Base-by-base conservation (phyloP, 305 asterid genomes). In the Fraxinus dipetala region DNA sequence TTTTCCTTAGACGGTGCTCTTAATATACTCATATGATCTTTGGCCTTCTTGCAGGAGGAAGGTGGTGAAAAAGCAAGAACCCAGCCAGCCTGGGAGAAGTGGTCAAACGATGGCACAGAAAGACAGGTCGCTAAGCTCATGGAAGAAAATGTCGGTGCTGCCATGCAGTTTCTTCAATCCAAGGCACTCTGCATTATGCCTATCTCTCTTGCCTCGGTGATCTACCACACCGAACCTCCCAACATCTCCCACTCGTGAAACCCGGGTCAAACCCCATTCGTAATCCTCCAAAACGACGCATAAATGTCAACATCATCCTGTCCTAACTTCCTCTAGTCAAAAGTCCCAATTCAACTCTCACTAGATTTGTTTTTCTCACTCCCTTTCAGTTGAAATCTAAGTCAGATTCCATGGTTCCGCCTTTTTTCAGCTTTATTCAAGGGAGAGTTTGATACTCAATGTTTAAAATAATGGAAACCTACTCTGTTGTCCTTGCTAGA, bases 101-200 rank as follows among this genome's bases (percentile, higher is more conserved):
- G 92, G 92, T 89, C 92, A 20, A 89, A 80, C 72, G 92, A 89
- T 83, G 92, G 92, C 70, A 89, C 92, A 24, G 92, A 89, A 83
- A 76, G 87, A 43, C 92, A 89, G 80, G 92, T 89, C 13, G 90
- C 90, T 48, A 89, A 89, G 82, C 90, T 89, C 56, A 89, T 89
- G 92, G 92, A 89, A 86, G 92, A 89, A 84, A 89, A 89, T 65
- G 89, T 89, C 0, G 92, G 92, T 36, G 87, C 92, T 32, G 92
- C 92, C 40, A 89, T 89, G 92, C 90, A 89, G 81, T 86, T 89
- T 78, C 92, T 89, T 82, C 92, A 89, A 77, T 89, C 92, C 35
- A 87, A 89, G 79, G 90, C 89, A 31, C 92, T 87, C 16, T 89
- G 92, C 78, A 84, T 89, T 22, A 89, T 89, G 92, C 92, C 92